These are phyloP conservation scores for Colletotrichum truncatum DNA, from an alignment of 2,329 filamentous ascomycete genomes.

Conservation along the genomic window DNA sequence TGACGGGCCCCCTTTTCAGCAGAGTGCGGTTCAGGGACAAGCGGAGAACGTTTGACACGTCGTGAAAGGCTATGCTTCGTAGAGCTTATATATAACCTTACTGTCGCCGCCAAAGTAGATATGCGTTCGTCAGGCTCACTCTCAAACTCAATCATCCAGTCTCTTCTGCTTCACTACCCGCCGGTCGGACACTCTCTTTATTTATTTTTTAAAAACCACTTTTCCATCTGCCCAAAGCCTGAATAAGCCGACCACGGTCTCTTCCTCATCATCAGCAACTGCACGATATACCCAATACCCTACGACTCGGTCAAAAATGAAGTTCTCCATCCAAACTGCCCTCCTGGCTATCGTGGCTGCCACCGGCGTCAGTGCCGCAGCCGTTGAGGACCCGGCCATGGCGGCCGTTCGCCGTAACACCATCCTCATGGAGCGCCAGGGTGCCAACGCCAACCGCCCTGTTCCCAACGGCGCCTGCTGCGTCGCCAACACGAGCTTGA, in stretches of 20 bases:
- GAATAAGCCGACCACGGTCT: background rate
- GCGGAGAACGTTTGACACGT: background rate
- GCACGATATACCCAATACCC: background rate
- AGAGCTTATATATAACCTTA: slow-evolving; percentile 4
- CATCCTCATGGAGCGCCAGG: slow-evolving; percentile 40
- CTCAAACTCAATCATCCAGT: background rate
- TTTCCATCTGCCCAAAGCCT: background rate
- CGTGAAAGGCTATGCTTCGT: background rate
- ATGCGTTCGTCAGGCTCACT: background rate
- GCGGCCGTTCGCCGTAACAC: slow-evolving; percentile 34
- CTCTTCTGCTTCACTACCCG: slow-evolving; percentile 27
- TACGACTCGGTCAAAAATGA: slow-evolving; percentile 35
- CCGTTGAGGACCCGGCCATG: slow-evolving; percentile 31
- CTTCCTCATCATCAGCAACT: background rate
- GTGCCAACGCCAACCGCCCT: slow-evolving; percentile 44
- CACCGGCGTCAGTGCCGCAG: slow-evolving; percentile 29
- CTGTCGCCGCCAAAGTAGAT: background rate
- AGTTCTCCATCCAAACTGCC: slow-evolving; percentile 36
- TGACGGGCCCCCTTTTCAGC: background rate
- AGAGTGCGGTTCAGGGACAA: slow-evolving; percentile 5
- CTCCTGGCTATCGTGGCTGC: slow-evolving; percentile 38
- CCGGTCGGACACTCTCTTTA: slow-evolving; percentile 27
- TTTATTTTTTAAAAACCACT: background rate
- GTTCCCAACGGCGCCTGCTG: slow-evolving; percentile 45
- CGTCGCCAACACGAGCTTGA: slow-evolving; percentile 43